Conservation (phyloP, 2,329 filamentous ascomycete species). For the Ascochyta fabae region DNA sequence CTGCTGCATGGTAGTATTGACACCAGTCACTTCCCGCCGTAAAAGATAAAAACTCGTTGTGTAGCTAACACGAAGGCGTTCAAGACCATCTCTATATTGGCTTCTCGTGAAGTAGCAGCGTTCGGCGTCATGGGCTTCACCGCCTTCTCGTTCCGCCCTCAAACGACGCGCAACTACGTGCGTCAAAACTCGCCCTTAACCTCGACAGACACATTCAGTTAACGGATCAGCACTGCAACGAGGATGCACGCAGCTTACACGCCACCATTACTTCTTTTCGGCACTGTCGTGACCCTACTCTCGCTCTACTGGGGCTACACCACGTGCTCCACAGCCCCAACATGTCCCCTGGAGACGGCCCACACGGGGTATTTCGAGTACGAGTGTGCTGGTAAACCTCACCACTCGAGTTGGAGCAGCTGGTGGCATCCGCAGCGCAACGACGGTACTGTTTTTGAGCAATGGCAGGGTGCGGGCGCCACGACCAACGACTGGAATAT, state of each 20-base stretch:
- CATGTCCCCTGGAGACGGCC: not conserved
- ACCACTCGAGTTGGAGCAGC: conserved; percentile 43
- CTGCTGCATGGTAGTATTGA: no score
- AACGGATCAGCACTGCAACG: not conserved
- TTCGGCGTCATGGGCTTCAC: conserved; percentile 11
- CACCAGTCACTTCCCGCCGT: no score
- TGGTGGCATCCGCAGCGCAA: conserved; percentile 45
- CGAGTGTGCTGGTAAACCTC: conserved; percentile 37
- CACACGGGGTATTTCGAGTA: conserved; percentile 33
- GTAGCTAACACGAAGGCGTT: no score
- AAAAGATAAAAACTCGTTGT: no score
- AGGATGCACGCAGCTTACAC: not conserved
- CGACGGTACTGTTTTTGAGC: conserved; percentile 8
- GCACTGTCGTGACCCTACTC: conserved; percentile 2
- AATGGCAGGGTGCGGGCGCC: conserved; percentile 33
- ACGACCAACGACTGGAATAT: conserved; percentile 55
- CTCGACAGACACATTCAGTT: not conserved
- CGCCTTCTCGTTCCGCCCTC: conserved; percentile 14
- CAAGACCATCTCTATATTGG: not conserved
- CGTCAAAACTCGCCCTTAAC: not conserved
- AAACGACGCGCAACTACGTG: not conserved
- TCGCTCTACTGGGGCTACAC: conserved; percentile 11
- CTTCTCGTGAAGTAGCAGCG: not conserved
- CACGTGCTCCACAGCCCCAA: not conserved
- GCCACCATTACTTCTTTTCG: not conserved